Percentiles rank a stretch among this genome's conserved stretches.
phyloP scores from a whole-genome alignment of 192 early-diverging fungal genomes.

The Lunasporangiospora selenospora region DNA sequence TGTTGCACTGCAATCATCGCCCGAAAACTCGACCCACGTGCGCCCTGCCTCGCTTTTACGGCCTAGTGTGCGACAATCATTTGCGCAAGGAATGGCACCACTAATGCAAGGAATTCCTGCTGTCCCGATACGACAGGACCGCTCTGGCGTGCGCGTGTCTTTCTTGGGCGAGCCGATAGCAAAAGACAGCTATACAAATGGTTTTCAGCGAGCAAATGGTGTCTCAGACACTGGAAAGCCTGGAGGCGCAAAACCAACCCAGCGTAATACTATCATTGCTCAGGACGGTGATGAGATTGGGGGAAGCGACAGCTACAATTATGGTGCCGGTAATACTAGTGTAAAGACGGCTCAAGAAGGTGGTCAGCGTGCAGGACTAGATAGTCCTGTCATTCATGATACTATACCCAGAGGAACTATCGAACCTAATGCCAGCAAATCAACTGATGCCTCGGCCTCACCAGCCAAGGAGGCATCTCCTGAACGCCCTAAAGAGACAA shows the following conservation, averaged over 20 bases:
- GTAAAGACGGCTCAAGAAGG: background rate
- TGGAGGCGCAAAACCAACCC: background rate
- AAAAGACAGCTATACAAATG: slow-evolving; percentile 14
- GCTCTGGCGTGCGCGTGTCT: slow-evolving; percentile 18
- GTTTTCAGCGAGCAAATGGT: slow-evolving; percentile 4
- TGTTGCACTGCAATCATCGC: slow-evolving; percentile 4
- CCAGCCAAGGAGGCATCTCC: too few species aligned
- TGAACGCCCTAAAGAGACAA: too few species aligned
- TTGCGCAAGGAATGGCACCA: slow-evolving; percentile 26
- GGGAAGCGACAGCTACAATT: too few species aligned
- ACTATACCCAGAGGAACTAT: slow-evolving; percentile 6
- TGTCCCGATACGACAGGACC: slow-evolving; percentile 34
- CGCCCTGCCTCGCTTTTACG: slow-evolving; percentile 5
- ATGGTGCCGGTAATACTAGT: slow-evolving; percentile 2
- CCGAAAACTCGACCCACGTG: slow-evolving; percentile 22
- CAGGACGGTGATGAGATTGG: too few species aligned
- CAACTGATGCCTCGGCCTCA: too few species aligned
- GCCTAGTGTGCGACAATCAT: slow-evolving; percentile 27
- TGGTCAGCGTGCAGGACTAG: too few species aligned
- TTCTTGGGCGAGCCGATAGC: slow-evolving; percentile 20
- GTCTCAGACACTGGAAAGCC: background rate
- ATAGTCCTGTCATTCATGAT: slow-evolving; percentile 1
- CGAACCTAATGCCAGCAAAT: too few species aligned
- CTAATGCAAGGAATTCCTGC: slow-evolving; percentile 14
- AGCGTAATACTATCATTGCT: too few species aligned